Percentiles rank a stretch among this genome's conserved stretches.
phyloP scores from a whole-genome alignment of 2,329 filamentous ascomycete species.

The Diaporthe citrichinensis region DNA sequence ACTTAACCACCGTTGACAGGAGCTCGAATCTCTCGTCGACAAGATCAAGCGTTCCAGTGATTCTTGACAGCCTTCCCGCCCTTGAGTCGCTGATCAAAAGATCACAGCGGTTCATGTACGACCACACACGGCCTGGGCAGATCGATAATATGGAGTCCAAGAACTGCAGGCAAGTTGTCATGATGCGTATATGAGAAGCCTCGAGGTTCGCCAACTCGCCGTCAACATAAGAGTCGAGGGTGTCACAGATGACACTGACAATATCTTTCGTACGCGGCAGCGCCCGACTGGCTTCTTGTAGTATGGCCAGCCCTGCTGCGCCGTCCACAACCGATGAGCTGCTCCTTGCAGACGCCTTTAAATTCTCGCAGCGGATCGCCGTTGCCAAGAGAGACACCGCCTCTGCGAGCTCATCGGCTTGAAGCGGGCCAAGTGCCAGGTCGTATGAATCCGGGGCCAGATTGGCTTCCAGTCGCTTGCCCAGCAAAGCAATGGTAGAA shows the following conservation, averaged over 20 bases:
- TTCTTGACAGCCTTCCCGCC: conserved; percentile 80
- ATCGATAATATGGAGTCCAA: conserved; percentile 79
- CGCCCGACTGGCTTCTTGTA: conserved; percentile 71
- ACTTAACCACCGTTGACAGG: conserved; percentile 77
- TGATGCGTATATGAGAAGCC: conserved; percentile 75
- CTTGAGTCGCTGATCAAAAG: conserved; percentile 83
- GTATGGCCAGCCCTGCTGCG: conserved; percentile 60
- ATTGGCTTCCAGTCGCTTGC: conserved; percentile 80
- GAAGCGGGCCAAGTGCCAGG: conserved; percentile 66
- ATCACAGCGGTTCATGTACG: conserved; percentile 85
- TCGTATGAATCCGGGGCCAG: conserved; percentile 69
- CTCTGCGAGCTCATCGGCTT: conserved; percentile 76
- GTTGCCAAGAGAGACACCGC: conserved; percentile 81
- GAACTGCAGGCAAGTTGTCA: conserved; percentile 83
- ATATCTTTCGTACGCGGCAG: conserved; percentile 78
- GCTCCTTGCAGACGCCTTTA: conserved; percentile 50
- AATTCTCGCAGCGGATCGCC: conserved; percentile 69
- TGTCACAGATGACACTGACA: conserved; percentile 84
- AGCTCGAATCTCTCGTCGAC: conserved; percentile 83
- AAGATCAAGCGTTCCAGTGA: conserved; percentile 87
- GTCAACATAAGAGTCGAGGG: conserved; percentile 80
- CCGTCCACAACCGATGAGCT: conserved; percentile 33
- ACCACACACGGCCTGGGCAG: conserved; percentile 91
- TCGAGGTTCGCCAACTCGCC: conserved; percentile 70
- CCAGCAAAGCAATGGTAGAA: conserved; percentile 84